phyloP scores from a whole-genome alignment of 2,329 filamentous ascomycete genomes.

The Fusarium keratoplasticum region DNA sequence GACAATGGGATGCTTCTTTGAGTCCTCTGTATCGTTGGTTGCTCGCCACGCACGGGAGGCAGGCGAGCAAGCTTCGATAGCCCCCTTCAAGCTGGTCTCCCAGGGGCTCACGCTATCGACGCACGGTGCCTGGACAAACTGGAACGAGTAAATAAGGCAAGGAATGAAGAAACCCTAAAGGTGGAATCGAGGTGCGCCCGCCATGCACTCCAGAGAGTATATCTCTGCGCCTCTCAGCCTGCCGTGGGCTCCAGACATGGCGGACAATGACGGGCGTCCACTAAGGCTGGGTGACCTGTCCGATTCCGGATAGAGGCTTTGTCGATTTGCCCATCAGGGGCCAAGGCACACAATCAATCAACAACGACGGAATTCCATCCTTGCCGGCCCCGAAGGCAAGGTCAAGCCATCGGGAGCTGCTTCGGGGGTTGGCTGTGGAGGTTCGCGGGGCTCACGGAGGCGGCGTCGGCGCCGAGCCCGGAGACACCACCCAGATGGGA shows the following conservation, averaged over 20 bases:
- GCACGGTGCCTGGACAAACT: not conserved
- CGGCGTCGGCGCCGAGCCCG: conserved; percentile 5
- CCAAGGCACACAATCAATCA: not conserved
- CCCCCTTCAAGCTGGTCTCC: not conserved
- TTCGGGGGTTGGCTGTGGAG: not conserved
- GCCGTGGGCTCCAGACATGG: not conserved
- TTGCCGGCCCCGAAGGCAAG: not conserved
- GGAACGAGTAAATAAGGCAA: not conserved
- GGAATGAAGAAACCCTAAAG: not conserved
- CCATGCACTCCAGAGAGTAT: not conserved
- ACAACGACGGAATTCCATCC: conserved; percentile 8
- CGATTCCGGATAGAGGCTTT: not conserved
- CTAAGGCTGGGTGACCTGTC: not conserved
- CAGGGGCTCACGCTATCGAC: not conserved
- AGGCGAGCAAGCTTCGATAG: not conserved
- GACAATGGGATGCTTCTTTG: not conserved
- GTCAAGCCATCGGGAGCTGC: conserved; percentile 2
- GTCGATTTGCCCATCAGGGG: not conserved
- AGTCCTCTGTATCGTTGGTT: not conserved
- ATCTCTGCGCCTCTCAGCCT: not conserved
- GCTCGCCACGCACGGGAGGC: not conserved
- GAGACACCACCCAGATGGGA: conserved; percentile 3
- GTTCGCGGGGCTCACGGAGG: conserved; percentile 14
- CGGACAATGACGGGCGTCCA: not conserved
- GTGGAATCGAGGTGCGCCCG: not conserved